These are phyloP conservation scores for Neocucurbitaria cava DNA, from an alignment of 2,329 filamentous ascomycete genomes.

Conservation along the genomic window DNA sequence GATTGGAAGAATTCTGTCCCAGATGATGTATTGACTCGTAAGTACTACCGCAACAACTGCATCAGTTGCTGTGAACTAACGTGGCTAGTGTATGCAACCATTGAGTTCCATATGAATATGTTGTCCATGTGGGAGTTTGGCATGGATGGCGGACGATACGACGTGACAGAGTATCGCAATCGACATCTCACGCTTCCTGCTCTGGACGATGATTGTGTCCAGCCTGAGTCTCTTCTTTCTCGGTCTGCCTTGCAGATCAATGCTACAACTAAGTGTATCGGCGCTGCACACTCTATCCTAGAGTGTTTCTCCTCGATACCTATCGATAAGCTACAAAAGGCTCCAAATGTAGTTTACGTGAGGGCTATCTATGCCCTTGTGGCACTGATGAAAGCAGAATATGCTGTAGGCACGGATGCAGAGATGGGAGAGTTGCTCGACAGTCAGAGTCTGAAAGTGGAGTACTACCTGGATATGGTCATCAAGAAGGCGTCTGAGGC, in stretches of 20 bases:
- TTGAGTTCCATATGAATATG: conserved; percentile 44
- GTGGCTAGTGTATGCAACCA: conserved; percentile 23
- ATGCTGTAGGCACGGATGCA: conserved; percentile 42
- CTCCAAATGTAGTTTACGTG: conserved; percentile 40
- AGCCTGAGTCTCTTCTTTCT: conserved; percentile 42
- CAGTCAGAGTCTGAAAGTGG: conserved; percentile 38
- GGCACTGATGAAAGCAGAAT: conserved; percentile 44
- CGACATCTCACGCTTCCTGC: conserved; percentile 43
- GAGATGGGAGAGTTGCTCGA: conserved; percentile 45
- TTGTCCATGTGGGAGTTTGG: conserved; percentile 48
- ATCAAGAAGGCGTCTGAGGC: conserved; percentile 31
- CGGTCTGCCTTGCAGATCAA: conserved; percentile 45
- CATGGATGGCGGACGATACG: conserved; percentile 47
- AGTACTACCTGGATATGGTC: conserved; percentile 37
- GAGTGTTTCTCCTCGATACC: conserved; percentile 37
- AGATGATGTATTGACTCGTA: conserved; percentile 39
- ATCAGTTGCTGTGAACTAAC: neutral
- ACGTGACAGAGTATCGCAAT: conserved; percentile 45
- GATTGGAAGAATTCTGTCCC: conserved; percentile 44
- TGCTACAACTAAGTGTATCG: conserved; percentile 45
- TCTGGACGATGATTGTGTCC: conserved; percentile 40
- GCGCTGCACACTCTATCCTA: conserved; percentile 39
- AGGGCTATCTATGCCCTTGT: conserved; percentile 42
- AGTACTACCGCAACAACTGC: conserved; percentile 4
- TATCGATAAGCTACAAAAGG: conserved; percentile 28